These are phyloP conservation scores for Craterostigma plantagineum DNA, from an alignment of 257 asterid genomes.

Conservation along the genomic window DNA sequence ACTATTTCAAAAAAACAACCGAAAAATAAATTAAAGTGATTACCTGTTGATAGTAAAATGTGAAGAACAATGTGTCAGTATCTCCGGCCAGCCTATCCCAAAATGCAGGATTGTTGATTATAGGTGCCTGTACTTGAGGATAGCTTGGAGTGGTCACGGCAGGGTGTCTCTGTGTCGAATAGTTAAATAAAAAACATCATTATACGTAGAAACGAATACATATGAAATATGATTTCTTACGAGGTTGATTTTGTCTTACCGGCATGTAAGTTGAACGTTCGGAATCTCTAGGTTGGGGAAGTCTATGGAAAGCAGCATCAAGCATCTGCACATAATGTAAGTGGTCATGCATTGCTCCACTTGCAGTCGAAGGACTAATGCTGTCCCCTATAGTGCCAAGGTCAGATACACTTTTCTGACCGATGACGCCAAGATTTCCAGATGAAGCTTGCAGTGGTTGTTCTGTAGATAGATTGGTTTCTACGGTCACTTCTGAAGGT, in stretches of 20 bases:
- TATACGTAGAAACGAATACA: conserved; percentile 3
- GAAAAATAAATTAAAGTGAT: conserved; percentile 3
- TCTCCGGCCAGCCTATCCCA: conserved; percentile 98
- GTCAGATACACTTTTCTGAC: conserved; percentile 88
- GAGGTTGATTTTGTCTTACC: conserved; percentile 19
- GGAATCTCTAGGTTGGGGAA: conserved; percentile 96
- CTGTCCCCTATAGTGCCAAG: conserved; percentile 92
- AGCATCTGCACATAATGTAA: conserved; percentile 79
- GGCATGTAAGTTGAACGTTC: conserved; percentile 88
- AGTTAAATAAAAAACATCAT: conserved; percentile 10
- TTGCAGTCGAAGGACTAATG: conserved; percentile 43
- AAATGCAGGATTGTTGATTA: conserved; percentile 85
- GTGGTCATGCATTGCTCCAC: conserved; percentile 74
- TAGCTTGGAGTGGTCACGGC: conserved; percentile 65
- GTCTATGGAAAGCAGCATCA: conserved; percentile 67
- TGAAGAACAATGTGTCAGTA: conserved; percentile 80
- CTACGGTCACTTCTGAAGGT: conserved; percentile 59
- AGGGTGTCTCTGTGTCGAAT: conserved; percentile 63
- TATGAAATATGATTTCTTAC: too few relatives aligned
- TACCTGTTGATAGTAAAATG: conserved; percentile 97
- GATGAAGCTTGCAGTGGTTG: conserved; percentile 79
- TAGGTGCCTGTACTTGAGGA: conserved; percentile 98
- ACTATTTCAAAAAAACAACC: too few relatives aligned
- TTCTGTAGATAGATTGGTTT: conserved; percentile 70
- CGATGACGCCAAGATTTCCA: conserved; percentile 91